Percentiles rank a stretch among this genome's conserved stretches.
Conservation (phyloP, 331 rosid species). For the Erythrophleum ivorense region DNA sequence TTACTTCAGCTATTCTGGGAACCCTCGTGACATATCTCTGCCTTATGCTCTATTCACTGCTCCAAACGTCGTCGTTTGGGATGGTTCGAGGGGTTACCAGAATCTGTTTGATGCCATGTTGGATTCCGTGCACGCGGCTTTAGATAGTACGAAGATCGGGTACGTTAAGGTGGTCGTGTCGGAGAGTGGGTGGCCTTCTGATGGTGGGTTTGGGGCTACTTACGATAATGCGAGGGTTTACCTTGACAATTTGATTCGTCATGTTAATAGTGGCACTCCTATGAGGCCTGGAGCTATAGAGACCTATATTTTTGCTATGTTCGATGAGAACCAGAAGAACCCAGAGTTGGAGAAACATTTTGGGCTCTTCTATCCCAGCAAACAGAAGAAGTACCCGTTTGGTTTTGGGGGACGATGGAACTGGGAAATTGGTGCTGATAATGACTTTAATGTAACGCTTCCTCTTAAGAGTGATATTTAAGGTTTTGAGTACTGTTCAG, state of each 20-base stretch:
- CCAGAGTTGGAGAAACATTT: conserved; percentile 69
- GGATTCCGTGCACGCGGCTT: conserved; percentile 58
- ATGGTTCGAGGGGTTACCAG: conserved; percentile 54
- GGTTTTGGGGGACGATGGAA: conserved; percentile 54
- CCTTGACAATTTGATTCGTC: conserved; percentile 55
- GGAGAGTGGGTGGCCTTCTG: conserved; percentile 80
- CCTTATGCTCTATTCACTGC: conserved; percentile 62
- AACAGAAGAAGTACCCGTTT: conserved; percentile 60
- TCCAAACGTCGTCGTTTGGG: conserved; percentile 56
- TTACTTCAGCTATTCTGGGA: conserved; percentile 54
- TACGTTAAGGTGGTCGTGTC: conserved; percentile 68
- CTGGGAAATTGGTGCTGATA: neutral
- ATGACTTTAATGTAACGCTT: conserved; percentile 43
- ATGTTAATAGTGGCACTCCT: conserved; percentile 52
- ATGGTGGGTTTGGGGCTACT: conserved; percentile 50
- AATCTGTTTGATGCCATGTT: conserved; percentile 74
- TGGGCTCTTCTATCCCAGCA: conserved; percentile 62
- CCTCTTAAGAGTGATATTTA: conserved; percentile 55
- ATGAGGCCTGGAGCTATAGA: conserved; percentile 59
- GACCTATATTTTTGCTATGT: conserved; percentile 70
- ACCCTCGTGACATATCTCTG: conserved; percentile 60
- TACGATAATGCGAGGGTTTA: conserved; percentile 61
- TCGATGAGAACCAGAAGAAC: conserved; percentile 64
- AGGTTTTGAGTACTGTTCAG: neutral
- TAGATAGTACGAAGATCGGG: conserved; percentile 60